Base-by-base conservation (phyloP, 1,139 yeast genomes). In the Petasospora fabianii region DNA sequence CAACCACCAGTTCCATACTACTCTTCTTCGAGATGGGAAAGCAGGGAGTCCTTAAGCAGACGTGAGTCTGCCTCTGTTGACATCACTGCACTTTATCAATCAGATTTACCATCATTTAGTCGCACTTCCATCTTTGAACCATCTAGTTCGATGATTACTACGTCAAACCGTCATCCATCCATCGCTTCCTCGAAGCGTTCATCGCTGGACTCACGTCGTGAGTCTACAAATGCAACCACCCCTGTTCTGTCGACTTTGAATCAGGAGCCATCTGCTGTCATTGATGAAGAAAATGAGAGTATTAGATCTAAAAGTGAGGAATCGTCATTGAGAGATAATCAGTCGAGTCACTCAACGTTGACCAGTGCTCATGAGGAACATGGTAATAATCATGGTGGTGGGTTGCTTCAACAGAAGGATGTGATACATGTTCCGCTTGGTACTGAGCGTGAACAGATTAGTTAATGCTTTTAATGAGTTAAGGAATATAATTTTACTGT, bases 41-140 rank as follows among this genome's bases (percentile, higher is more conserved):
- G 52, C 15, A 38, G 46, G 13, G 57, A 53, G 24, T 51, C 56
- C 0, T 37, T 53, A 5, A 36, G 39, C 3, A 42, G 52, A 40
- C 41, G 53, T 14, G 54, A 51, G 20, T 47, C 53, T 10, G 46
- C 49, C 3, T 46, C 54, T 9, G 55, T 51, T 30, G 58, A 54
- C 33, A 51, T 54, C 18, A 54, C 56, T 5, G 53, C 54, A 2
- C 28, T 52, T 26, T 54, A 51, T 19, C 46, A 38, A 34, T 34
- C 34, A 6, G 30, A 20, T 10, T 11, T 40, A 12, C 36, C 43
- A 28, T 13, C 38, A 3, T 27, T 40, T 30, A 36, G 40, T 24
- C n/a, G 35, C 20, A 26, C 29, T 3, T 39, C 42, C n/a, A 29
- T 39, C 5, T 32, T 32, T 24, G 42, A 39, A 6, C 42, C 37